phyloP scores from a whole-genome alignment of 2,329 filamentous ascomycete species.

The Colletotrichum paranaense region DNA sequence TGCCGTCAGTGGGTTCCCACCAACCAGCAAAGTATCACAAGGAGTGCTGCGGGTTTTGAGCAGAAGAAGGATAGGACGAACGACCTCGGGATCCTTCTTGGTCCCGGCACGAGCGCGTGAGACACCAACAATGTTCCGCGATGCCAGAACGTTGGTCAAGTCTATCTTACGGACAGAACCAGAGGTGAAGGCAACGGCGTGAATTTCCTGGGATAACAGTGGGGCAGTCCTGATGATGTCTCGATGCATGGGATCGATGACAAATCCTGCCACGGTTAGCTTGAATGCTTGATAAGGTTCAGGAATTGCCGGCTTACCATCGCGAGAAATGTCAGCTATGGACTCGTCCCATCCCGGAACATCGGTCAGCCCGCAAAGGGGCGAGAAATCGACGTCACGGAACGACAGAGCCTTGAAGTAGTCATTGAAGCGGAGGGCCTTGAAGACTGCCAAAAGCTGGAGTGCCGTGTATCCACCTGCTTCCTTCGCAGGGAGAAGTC shows the following conservation, averaged over 20 bases:
- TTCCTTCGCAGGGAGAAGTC: conserved; percentile 57
- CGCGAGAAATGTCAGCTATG: conserved; percentile 64
- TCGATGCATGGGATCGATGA: conserved; percentile 31
- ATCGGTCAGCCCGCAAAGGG: conserved; percentile 54
- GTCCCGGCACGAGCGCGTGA: conserved; percentile 25
- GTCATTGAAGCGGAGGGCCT: conserved; percentile 68
- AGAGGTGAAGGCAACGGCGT: conserved; percentile 66
- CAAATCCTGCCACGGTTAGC: conserved; percentile 22
- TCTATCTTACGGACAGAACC: conserved; percentile 67
- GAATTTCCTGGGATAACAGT: conserved; percentile 66
- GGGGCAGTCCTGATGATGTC: conserved; percentile 52
- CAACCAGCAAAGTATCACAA: conserved; percentile 63
- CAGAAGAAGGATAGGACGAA: conserved; percentile 61
- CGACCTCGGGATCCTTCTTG: conserved; percentile 50
- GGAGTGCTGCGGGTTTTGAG: conserved; percentile 57
- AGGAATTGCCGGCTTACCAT: conserved; percentile 49
- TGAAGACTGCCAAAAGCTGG: conserved; percentile 67
- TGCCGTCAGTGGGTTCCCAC: conserved; percentile 59
- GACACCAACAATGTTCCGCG: conserved; percentile 23
- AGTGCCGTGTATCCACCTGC: conserved; percentile 56
- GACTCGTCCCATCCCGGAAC: conserved; percentile 55
- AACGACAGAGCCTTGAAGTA: conserved; percentile 71
- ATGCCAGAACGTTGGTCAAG: conserved; percentile 55
- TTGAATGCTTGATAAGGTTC: not conserved
- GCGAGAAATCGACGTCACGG: conserved; percentile 60